Conservation (phyloP, 148 eudicot species). For the Rheum nobile region DNA sequence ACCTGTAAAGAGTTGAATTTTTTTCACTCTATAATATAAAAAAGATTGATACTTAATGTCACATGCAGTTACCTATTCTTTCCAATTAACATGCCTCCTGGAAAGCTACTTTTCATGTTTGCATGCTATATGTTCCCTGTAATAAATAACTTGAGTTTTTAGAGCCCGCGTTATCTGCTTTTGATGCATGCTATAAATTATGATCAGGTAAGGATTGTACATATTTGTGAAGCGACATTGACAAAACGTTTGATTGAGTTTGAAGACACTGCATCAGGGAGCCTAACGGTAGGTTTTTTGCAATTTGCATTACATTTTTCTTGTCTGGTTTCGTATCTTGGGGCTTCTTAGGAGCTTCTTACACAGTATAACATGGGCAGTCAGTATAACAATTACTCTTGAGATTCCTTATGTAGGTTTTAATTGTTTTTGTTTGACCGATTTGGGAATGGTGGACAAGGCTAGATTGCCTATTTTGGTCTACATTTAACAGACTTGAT, state of each 20-base stretch:
- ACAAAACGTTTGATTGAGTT: conserved; percentile 86
- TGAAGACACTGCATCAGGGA: conserved; percentile 67
- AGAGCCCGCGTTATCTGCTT: not conserved
- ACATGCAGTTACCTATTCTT: not conserved
- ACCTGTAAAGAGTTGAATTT: not conserved
- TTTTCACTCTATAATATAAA: not conserved
- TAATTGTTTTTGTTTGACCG: not conserved
- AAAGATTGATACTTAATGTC: not conserved
- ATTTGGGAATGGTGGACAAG: not conserved
- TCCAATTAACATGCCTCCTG: not conserved
- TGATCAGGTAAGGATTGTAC: conserved; percentile 59
- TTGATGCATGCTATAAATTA: conserved; percentile 2
- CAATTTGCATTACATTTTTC: not conserved
- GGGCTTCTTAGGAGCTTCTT: not conserved
- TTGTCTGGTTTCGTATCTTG: not conserved
- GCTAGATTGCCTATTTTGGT: not conserved
- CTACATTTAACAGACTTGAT: not conserved
- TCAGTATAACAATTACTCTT: not conserved
- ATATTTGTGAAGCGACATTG: conserved; percentile 89
- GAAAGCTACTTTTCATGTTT: not conserved
- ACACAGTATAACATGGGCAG: not conserved
- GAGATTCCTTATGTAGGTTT: not conserved
- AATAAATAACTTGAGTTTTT: too few relatives aligned
- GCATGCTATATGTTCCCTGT: not conserved
- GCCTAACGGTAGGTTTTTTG: conserved; percentile 54